phyloP scores from a whole-genome alignment of 2,329 filamentous ascomycete species.

The Sporothrix curviconia region DNA sequence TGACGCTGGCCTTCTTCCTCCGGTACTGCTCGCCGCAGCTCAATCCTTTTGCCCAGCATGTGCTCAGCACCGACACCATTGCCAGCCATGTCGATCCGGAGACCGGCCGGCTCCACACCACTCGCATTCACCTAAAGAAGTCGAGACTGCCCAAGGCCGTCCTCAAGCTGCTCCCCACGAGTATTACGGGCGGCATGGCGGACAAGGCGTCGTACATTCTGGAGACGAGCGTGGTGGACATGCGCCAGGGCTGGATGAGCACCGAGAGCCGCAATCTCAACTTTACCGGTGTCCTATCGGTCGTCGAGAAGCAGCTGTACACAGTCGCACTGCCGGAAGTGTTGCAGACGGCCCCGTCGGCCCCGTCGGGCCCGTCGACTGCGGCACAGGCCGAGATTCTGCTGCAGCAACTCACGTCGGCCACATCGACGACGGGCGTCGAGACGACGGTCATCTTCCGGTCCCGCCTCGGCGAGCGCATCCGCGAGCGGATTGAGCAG shows the following conservation, averaged over 20 bases:
- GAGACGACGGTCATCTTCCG: constrained; percentile 68
- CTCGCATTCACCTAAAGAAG: constrained; percentile 75
- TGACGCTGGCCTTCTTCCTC: constrained; percentile 83
- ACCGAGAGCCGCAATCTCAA: constrained; percentile 77
- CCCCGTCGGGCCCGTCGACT: not conserved
- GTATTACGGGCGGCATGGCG: constrained; percentile 56
- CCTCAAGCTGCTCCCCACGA: constrained; percentile 66
- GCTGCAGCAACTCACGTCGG: constrained; percentile 20
- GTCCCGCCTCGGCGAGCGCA: constrained; percentile 63
- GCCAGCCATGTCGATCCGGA: constrained; percentile 62
- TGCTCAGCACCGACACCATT: constrained; percentile 78
- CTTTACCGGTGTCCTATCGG: constrained; percentile 72
- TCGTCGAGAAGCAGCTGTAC: constrained; percentile 71
- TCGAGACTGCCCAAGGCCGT: constrained; percentile 69
- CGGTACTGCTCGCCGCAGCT: constrained; percentile 66
- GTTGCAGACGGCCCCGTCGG: not conserved
- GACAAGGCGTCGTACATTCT: constrained; percentile 74
- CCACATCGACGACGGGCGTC: constrained; percentile 52
- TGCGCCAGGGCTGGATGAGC: constrained; percentile 75
- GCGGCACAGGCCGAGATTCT: not conserved
- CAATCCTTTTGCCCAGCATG: constrained; percentile 77
- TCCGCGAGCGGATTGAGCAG: constrained; percentile 49
- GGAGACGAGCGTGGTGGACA: constrained; percentile 71
- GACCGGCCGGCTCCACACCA: constrained; percentile 71
- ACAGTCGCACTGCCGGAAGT: constrained; percentile 27